A percentile compares a stretch with the other conserved stretches of the same genome.
phyloP scores from a whole-genome alignment of 1,284 basidiomycete species.

The Rhodotorula glutinis region DNA sequence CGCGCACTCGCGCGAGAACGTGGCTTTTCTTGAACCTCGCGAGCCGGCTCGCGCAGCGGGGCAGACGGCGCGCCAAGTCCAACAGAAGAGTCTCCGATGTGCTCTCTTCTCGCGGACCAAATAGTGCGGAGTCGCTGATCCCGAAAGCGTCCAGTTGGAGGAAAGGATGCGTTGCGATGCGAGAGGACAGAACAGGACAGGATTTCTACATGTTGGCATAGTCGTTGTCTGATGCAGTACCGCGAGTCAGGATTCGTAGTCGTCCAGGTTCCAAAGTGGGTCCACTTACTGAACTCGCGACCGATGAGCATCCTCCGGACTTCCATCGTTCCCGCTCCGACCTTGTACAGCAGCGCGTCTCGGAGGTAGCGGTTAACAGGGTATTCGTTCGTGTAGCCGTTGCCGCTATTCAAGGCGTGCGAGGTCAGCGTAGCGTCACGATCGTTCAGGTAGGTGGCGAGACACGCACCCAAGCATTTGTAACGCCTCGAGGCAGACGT shows the following conservation, averaged over 20 bases:
- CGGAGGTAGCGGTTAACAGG: constrained; percentile 79
- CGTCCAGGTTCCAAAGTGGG: no score
- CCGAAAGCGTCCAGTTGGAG: no score
- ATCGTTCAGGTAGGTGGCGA: no score
- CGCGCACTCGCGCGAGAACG: no score
- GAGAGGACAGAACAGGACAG: background rate
- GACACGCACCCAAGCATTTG: constrained; percentile 85
- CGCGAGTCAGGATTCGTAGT: background rate
- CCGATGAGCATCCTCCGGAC: constrained; percentile 42
- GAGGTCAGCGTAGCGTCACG: background rate
- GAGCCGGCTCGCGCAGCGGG: no score
- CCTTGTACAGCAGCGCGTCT: constrained; percentile 79
- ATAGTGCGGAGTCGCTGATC: no score
- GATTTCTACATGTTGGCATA: constrained; percentile 1
- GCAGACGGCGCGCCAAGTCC: no score
- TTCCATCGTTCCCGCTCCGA: constrained; percentile 54
- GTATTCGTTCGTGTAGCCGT: constrained; percentile 58
- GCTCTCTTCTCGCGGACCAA: no score
- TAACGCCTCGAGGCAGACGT: constrained; percentile 86
- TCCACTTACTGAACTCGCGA: constrained; percentile 37
- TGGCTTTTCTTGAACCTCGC: no score
- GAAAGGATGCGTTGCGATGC: no score
- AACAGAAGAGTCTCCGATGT: no score
- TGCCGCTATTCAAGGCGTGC: constrained; percentile 13
- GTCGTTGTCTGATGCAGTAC: constrained; percentile 1